Evolutionary conservation across 805 yeast genomes (phyloP).

Genomic region (Zygoascus biomembranicola): DNA sequence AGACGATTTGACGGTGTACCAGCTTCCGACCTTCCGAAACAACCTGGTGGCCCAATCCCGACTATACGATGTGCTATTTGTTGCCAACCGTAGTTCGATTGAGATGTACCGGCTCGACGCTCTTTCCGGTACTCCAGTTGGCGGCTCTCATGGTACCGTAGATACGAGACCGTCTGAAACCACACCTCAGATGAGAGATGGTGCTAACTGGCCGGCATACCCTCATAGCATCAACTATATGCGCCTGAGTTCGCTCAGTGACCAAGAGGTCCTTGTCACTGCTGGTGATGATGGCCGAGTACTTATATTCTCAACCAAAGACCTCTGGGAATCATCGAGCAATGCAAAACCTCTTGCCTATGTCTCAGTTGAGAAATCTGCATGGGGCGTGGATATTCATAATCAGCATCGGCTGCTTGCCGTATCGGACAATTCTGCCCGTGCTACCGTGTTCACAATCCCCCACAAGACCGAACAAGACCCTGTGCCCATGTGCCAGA

Average conservation of each 20-base stretch:
- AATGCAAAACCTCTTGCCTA: slow-evolving; percentile 2
- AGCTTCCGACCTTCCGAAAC: slow-evolving; percentile 5
- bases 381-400: slow-evolving; percentile 56
- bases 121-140: background rate
- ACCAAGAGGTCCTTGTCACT: slow-evolving; percentile 35
- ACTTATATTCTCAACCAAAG: slow-evolving; percentile 26
- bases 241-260: slow-evolving; percentile 29
- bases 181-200: slow-evolving; percentile 33
- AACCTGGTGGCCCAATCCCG: slow-evolving; percentile 5
- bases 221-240: slow-evolving; percentile 53
- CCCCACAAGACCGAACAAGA: slow-evolving; percentile 25
- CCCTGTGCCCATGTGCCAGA: background rate
- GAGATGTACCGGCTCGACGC: background rate
- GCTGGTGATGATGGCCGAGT: slow-evolving; percentile 52
- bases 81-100: background rate
- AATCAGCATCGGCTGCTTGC: slow-evolving; percentile 32
- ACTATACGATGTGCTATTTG: background rate
- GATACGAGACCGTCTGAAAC: slow-evolving; percentile 38
- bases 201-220: slow-evolving; percentile 43
- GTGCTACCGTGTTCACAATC: slow-evolving; percentile 26
- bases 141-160: slow-evolving; percentile 17
- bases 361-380: slow-evolving; percentile 27
- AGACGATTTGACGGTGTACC: background rate
- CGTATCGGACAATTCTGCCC: slow-evolving; percentile 48
- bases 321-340: slow-evolving; percentile 23